Evolutionary conservation across 2,329 filamentous ascomycete species (phyloP).

Genomic region (Fonsecaea multimorphosa): DNA sequence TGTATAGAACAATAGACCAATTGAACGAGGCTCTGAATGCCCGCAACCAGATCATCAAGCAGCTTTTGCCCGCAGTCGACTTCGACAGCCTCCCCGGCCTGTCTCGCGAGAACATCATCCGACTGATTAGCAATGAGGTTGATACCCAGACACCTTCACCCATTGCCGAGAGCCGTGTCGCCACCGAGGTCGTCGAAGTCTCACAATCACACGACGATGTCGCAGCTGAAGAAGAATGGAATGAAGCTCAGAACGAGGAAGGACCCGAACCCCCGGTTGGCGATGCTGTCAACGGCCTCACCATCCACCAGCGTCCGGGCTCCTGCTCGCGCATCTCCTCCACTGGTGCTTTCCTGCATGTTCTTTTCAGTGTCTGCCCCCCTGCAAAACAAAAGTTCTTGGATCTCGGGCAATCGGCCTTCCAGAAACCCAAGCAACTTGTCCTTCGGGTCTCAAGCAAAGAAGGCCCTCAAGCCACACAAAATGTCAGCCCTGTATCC

Average conservation of each 20-base stretch:
- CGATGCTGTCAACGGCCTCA: conserved; percentile 18
- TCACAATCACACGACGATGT: neutral
- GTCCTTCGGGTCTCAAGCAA: neutral
- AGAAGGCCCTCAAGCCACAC: neutral
- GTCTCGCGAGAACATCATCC: neutral
- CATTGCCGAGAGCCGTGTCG: neutral
- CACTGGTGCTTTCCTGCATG: conserved; percentile 5
- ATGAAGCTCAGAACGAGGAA: conserved; percentile 14
- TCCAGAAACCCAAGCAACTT: neutral
- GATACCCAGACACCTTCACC: neutral
- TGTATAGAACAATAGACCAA: conserved; percentile 10
- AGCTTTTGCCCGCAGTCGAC: conserved; percentile 7
- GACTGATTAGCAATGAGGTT: conserved; percentile 12
- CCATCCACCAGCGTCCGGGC: neutral
- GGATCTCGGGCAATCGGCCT: conserved; percentile 1
- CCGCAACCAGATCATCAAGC: conserved; percentile 8
- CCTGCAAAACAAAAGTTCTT: conserved; percentile 15
- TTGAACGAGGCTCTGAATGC: conserved; percentile 9
- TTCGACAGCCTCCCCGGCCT: conserved; percentile 12
- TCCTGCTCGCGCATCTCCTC: conserved; percentile 12
- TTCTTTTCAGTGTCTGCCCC: conserved; percentile 9
- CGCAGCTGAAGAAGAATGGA: conserved; percentile 12
- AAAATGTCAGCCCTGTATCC: neutral
- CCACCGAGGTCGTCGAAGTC: too few relatives aligned
- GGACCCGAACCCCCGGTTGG: conserved; percentile 7